Evolutionary conservation across 1,284 basidiomycete species (phyloP).

Genomic region (Puccinia horiana): DNA sequence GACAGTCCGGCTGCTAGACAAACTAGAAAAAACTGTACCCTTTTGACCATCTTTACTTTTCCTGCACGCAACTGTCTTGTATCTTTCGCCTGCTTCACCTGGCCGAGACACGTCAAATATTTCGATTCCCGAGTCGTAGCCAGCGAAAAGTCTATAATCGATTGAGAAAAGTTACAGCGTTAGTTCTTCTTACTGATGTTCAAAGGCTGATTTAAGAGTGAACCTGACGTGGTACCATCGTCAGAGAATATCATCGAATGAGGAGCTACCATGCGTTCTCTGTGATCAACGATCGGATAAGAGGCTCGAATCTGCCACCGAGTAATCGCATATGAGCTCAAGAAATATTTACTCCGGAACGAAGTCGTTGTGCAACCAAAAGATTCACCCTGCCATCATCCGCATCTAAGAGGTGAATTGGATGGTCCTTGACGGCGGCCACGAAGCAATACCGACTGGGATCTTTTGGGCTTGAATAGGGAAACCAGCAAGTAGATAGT

Average conservation of each 20-base stretch:
- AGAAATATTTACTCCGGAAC: neutral
- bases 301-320: constrained; percentile 73
- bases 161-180: constrained; percentile 11
- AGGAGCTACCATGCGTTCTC: constrained; percentile 81
- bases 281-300: constrained; percentile 84
- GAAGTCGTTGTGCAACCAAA: neutral
- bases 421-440: constrained; percentile 75
- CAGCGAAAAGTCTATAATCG: constrained; percentile 74
- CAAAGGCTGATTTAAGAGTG: neutral
- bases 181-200: neutral
- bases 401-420: constrained; percentile 77
- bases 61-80: constrained; percentile 74
- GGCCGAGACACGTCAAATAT: constrained; percentile 76
- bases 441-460: constrained; percentile 76
- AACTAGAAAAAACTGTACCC: constrained; percentile 62
- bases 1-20: neutral
- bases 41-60: constrained; percentile 80
- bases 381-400: constrained; percentile 69
- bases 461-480: constrained; percentile 66
- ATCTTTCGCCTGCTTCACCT: constrained; percentile 68
- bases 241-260: constrained; percentile 76
- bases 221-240: constrained; percentile 67
- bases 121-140: constrained; percentile 84
- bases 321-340: constrained; percentile 8
- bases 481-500: constrained; percentile 68